phyloP scores from a whole-genome alignment of 2,329 filamentous ascomycete species.

The Raffaelea arxii region DNA sequence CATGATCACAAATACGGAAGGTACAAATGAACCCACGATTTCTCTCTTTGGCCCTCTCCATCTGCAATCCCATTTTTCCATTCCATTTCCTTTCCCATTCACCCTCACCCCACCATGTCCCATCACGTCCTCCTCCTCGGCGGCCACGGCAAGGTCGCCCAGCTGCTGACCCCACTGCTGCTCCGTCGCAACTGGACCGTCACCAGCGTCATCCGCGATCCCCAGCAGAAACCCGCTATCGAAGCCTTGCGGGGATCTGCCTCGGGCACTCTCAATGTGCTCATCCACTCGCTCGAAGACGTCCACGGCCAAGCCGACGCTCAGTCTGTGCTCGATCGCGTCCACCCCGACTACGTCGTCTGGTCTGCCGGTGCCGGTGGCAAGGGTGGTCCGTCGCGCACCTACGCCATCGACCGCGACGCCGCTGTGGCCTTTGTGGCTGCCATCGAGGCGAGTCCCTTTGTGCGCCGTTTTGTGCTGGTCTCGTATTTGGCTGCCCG shows the following conservation, averaged over 20 bases:
- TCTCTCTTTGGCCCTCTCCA: too few species aligned
- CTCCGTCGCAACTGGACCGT: slow-evolving; percentile 67
- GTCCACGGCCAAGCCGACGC: slow-evolving; percentile 55
- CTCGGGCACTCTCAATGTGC: slow-evolving; percentile 41
- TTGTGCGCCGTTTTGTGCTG: slow-evolving; percentile 52
- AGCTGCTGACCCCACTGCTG: slow-evolving; percentile 66
- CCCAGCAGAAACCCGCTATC: slow-evolving; percentile 57
- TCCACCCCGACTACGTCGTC: slow-evolving; percentile 55
- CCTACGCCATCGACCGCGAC: slow-evolving; percentile 43
- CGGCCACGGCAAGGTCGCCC: slow-evolving; percentile 71
- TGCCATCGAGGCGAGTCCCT: slow-evolving; percentile 43
- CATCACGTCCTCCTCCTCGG: slow-evolving; percentile 63
- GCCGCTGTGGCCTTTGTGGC: slow-evolving; percentile 54
- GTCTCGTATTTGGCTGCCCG: slow-evolving; percentile 52
- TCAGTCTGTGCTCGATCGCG: slow-evolving; percentile 48
- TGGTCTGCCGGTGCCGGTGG: slow-evolving; percentile 58
- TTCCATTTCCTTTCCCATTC: too few species aligned
- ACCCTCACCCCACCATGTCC: slow-evolving; percentile 15
- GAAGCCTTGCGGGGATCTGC: slow-evolving; percentile 34
- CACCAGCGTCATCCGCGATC: slow-evolving; percentile 65
- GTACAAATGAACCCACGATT: too few species aligned
- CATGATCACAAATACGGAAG: too few species aligned
- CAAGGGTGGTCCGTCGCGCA: slow-evolving; percentile 42
- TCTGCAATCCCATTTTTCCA: too few species aligned
- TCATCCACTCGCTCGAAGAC: slow-evolving; percentile 63